These are phyloP conservation scores for Rusavskia elegans DNA, from an alignment of 495 filamentous ascomycete genomes.

Conservation along the genomic window DNA sequence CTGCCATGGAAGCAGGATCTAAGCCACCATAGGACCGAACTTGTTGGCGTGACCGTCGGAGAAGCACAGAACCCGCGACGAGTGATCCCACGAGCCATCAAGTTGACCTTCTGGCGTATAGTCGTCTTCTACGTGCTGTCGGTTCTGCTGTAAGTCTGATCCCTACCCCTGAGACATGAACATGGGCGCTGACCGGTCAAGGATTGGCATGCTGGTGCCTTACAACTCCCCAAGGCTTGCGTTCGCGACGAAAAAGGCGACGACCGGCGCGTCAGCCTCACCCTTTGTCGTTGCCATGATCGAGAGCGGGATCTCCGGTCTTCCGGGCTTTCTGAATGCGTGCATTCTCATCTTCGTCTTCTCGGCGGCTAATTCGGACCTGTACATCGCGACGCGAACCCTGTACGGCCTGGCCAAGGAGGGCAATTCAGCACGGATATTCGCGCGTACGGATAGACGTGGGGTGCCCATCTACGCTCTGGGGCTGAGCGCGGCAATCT, in stretches of 20 bases:
- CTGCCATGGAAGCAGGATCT: background rate
- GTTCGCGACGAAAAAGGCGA: constrained; percentile 28
- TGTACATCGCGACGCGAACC: constrained; percentile 71
- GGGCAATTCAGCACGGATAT: constrained; percentile 56
- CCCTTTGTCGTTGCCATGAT: constrained; percentile 48
- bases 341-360: constrained; percentile 68
- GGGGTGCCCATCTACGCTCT: constrained; percentile 67
- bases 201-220: constrained; percentile 36
- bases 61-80: constrained; percentile 65
- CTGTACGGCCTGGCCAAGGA: constrained; percentile 65
- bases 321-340: constrained; percentile 43
- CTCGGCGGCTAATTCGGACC: constrained; percentile 55
- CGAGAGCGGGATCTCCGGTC: constrained; percentile 32
- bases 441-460: constrained; percentile 51
- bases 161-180: background rate
- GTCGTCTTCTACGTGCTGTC: constrained; percentile 57
- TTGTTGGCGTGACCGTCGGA: constrained; percentile 54
- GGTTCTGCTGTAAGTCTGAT: constrained; percentile 22
- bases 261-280: constrained; percentile 31
- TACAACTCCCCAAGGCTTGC: constrained; percentile 37
- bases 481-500: constrained; percentile 40
- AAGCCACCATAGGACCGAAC: constrained; percentile 37
- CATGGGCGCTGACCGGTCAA: background rate
- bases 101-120: constrained; percentile 74
- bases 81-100: constrained; percentile 62